These are phyloP conservation scores for Tephrocybe sp. DNA, from an alignment of 768 basidiomycete species.

Conservation along the genomic window DNA sequence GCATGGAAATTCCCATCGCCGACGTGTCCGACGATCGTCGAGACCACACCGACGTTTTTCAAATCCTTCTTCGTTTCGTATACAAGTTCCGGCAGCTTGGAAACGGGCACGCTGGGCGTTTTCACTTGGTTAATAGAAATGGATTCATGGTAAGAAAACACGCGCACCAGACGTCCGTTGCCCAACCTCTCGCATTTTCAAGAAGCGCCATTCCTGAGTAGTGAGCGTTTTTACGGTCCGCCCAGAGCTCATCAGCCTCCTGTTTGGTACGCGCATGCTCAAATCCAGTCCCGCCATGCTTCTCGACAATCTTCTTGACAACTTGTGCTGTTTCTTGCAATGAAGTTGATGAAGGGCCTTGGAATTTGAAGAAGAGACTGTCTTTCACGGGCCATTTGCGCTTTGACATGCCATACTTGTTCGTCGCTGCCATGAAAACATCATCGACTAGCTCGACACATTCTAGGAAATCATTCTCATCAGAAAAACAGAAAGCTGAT, in stretches of 20 bases:
- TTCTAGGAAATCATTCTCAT: slow-evolving; percentile 39
- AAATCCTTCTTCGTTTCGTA: slow-evolving; percentile 74
- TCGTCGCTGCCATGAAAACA: slow-evolving; percentile 60
- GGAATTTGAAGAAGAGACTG: slow-evolving; percentile 85
- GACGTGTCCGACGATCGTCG: slow-evolving; percentile 72
- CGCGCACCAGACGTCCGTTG: slow-evolving; percentile 73
- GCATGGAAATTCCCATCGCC: slow-evolving; percentile 63
- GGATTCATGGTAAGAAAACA: background rate
- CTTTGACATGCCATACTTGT: slow-evolving; percentile 50
- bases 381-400: slow-evolving; percentile 62
- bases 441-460: slow-evolving; percentile 84
- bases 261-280: slow-evolving; percentile 58
- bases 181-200: slow-evolving; percentile 58
- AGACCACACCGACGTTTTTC: slow-evolving; percentile 47
- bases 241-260: slow-evolving; percentile 75
- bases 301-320: slow-evolving; percentile 54
- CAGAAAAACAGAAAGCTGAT: too few relatives aligned
- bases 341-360: slow-evolving; percentile 59
- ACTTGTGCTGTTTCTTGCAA: slow-evolving; percentile 61
- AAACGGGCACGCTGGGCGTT: slow-evolving; percentile 52
- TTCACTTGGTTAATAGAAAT: too few relatives aligned
- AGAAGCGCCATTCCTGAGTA: slow-evolving; percentile 54
- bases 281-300: slow-evolving; percentile 68
- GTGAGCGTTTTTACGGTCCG: slow-evolving; percentile 65
- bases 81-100: slow-evolving; percentile 61